A percentile compares a stretch with the other conserved stretches of the same genome.
Evolutionary conservation across 2,329 filamentous ascomycete species (phyloP).

Genomic region (Pleoardoris graminearum): DNA sequence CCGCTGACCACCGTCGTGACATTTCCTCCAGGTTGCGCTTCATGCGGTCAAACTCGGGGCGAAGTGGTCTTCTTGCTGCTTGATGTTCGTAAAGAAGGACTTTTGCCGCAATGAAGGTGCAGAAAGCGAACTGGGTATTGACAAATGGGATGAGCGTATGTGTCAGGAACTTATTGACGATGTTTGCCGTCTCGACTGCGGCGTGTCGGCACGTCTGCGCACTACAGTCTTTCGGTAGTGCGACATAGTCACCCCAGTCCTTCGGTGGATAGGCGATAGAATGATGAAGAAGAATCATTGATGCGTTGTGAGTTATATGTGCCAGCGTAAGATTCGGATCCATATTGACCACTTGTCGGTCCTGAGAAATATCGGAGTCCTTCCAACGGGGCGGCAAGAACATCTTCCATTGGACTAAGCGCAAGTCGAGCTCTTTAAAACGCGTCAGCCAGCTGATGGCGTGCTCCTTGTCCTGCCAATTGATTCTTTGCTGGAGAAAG

Average conservation of each 20-base stretch:
- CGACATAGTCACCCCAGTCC: conserved; percentile 38
- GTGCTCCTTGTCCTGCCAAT: conserved; percentile 42
- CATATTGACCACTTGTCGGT: conserved; percentile 36
- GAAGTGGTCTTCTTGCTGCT: conserved; percentile 19
- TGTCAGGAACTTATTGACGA: conserved; percentile 37
- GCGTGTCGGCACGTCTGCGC: conserved; percentile 40
- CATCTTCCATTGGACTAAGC: conserved; percentile 40
- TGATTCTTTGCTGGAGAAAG: conserved; percentile 39
- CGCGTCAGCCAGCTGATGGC: conserved; percentile 40
- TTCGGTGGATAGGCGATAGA: conserved; percentile 36
- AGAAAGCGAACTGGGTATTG: conserved; percentile 41
- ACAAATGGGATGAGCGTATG: conserved; percentile 38
- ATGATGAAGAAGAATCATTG: conserved; percentile 41
- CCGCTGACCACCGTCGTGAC: conserved; percentile 29
- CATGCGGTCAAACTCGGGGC: conserved; percentile 31
- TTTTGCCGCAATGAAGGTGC: conserved; percentile 39
- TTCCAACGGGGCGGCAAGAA: conserved; percentile 41
- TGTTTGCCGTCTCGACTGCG: conserved; percentile 38
- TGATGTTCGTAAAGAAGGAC: conserved; percentile 35
- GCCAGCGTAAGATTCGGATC: conserved; percentile 41
- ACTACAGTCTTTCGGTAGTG: conserved; percentile 38
- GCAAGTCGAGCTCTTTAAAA: conserved; percentile 41
- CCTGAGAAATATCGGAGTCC: conserved; percentile 38
- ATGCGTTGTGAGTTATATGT: conserved; percentile 42
- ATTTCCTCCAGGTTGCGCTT: conserved; percentile 34